A percentile compares a stretch with the other conserved stretches of the same genome.
Conservation (phyloP, 2,329 filamentous ascomycete genomes). For the Fusarium secorum region DNA sequence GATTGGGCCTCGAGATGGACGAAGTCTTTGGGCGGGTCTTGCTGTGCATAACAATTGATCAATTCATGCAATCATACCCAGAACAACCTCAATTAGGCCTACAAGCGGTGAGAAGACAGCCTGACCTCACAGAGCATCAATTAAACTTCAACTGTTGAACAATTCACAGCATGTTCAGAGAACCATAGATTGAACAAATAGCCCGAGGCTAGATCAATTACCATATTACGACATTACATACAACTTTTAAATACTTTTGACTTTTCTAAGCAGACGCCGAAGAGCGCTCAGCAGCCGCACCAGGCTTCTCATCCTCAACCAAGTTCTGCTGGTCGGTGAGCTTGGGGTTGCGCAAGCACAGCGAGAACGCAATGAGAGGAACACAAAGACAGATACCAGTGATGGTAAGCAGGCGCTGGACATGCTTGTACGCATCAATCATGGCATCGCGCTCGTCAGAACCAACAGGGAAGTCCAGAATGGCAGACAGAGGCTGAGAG, state of each 20-base stretch:
- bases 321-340: slow-evolving; percentile 56
- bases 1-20: not conserved
- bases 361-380: slow-evolving; percentile 56
- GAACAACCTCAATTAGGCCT: not conserved
- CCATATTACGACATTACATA: slow-evolving; percentile 9
- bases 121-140: not conserved
- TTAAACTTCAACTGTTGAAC: not conserved
- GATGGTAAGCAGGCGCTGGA: slow-evolving; percentile 57
- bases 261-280: slow-evolving; percentile 1
- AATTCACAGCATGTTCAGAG: not conserved
- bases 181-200: not conserved
- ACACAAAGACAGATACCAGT: slow-evolving; percentile 59
- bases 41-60: not conserved
- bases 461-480: slow-evolving; percentile 50
- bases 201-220: slow-evolving; percentile 18
- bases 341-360: slow-evolving; percentile 55
- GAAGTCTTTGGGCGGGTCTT: not conserved
- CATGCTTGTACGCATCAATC: slow-evolving; percentile 55
- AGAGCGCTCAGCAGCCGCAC: slow-evolving; percentile 4
- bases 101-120: not conserved
- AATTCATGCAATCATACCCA: not conserved
- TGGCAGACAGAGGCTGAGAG: slow-evolving; percentile 48
- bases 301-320: slow-evolving; percentile 45
- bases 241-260: not conserved
- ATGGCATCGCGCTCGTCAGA: slow-evolving; percentile 54